Evolutionary conservation across 1,284 basidiomycete genomes (phyloP), one percentile per base, ranked within the genome.

Genomic region (Lentinula novae-zelandiae): DNA sequence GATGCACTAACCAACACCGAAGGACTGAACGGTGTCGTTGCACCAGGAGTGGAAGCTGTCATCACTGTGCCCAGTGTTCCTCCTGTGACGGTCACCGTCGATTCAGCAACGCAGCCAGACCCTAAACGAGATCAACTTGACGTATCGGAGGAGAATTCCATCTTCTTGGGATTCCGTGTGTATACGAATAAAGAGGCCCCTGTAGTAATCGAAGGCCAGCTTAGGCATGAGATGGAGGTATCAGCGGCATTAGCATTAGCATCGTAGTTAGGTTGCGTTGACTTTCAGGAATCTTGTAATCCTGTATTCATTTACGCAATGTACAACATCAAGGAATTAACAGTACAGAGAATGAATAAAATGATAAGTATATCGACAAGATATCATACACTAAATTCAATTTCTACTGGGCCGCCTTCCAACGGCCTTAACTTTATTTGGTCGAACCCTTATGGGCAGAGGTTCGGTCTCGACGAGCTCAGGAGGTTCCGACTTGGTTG

Each of bases 141-240:
- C 51, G 53, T 38, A 40, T 62, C 67, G 13, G 67, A 70, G 52
- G 70, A 74, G 42, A 69, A 70, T 60, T 67, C 70, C 1, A 68
- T 77, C 0, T 75, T 72, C 57, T 64, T 79, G 12, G 79, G 79
- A 2, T 63, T 81, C 58, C 67, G 75, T 52, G 76, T 81, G 8
- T 81, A 81, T 62, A 78, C 78, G 13, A 68, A 75, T 17, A 76
- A 74, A 62, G 72, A 76, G 55, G 72, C 73, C 33, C 74, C 75
- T 15, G 76, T 72, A 5, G 66, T 68, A 3, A 71, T 81, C 8
- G 67, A 69, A 27, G 77, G 77, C 9, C 74, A 74, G 63, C 63
- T 79, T 42, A 72, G 71, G 31, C 61, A 62, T 42, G 57, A 62
- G 53, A 62, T 62, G 61, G 61, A 62, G 57, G 46, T 59, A 0